Evolutionary conservation across 306 rosid genomes (phyloP), one percentile per base, ranked within the genome.

Genomic region (Cicer cuneatum): DNA sequence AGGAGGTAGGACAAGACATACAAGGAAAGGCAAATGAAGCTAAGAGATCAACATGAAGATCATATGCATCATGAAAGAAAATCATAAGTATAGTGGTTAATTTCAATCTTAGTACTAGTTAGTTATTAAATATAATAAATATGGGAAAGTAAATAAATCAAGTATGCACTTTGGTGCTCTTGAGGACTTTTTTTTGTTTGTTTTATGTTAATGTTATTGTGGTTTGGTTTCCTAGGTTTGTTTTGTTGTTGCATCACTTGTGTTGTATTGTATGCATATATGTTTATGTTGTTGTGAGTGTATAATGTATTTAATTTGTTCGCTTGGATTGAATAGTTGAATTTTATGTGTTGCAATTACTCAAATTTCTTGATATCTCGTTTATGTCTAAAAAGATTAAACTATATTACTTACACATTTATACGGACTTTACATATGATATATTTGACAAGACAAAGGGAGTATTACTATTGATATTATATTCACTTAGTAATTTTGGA

Each of bases 1-100:
- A 75, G 38, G 80, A 75, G 19, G 80, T 69, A 5, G 96, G 97
- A 14, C 97, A 89, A 35, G 97, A 90, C 38, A 81, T 87, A 12
- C 91, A 91, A 82, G 47, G 14, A 1, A 93, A 77, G 86, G 83
- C 90, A 9, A 91, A 87, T 4, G 97, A 89, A 15, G 79, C 61
- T n/a, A 90, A 86, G 92, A 86, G 93, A 85, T 45, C 89, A 15
- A 18, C 59, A 69, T 69, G 14, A 47, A 19, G 21, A 48, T 29
- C 2, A 33, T 10, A 21, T 21, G 39, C 62, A 56, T 24, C 29
- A 14, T 47, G 60, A 68, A 1, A 1, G 13, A 47, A 66, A 43
- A 66, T 45, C 7, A 66, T 21, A 21, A 66, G 15, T 9, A n/a
- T 14, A 3, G 40, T 46, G 41, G 33, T 47, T 67, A 39, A 39